Conservation (phyloP, 495 filamentous ascomycete genomes). For the Penicillium bovifimosum region DNA sequence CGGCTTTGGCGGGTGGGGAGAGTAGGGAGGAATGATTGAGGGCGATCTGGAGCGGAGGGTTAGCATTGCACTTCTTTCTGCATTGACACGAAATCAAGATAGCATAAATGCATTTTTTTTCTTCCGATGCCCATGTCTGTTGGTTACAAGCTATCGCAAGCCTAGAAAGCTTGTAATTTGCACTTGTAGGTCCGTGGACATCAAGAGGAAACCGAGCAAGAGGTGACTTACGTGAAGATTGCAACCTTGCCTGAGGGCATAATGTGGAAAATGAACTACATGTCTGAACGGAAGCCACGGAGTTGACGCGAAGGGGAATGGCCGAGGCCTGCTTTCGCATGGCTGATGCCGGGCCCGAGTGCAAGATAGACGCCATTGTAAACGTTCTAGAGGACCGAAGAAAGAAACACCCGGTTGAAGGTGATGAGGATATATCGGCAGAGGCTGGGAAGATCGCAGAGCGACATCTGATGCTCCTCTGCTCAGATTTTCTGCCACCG, state of each 20-base stretch:
- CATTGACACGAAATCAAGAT: background rate
- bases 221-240: conserved; percentile 29
- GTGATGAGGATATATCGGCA: conserved; percentile 11
- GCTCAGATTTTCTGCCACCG: conserved; percentile 27
- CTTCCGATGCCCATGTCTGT: background rate
- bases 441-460: conserved; percentile 11
- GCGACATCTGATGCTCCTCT: conserved; percentile 28
- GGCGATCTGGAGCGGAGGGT: conserved; percentile 16
- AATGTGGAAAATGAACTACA: conserved; percentile 32
- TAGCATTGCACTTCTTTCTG: background rate
- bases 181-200: background rate
- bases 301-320: conserved; percentile 22
- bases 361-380: conserved; percentile 35
- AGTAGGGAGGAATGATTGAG: conserved; percentile 17
- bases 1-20: conserved; percentile 30
- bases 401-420: conserved; percentile 9
- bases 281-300: conserved; percentile 31
- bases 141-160: background rate
- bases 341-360: conserved; percentile 28
- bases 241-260: conserved; percentile 25
- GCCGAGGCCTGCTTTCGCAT: conserved; percentile 33
- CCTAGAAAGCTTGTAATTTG: background rate
- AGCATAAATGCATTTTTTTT: background rate
- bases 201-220: background rate
- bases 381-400: conserved; percentile 5